Conservation (phyloP, 176 grass and related monocot genomes). For the Alopecurus myosuroides region DNA sequence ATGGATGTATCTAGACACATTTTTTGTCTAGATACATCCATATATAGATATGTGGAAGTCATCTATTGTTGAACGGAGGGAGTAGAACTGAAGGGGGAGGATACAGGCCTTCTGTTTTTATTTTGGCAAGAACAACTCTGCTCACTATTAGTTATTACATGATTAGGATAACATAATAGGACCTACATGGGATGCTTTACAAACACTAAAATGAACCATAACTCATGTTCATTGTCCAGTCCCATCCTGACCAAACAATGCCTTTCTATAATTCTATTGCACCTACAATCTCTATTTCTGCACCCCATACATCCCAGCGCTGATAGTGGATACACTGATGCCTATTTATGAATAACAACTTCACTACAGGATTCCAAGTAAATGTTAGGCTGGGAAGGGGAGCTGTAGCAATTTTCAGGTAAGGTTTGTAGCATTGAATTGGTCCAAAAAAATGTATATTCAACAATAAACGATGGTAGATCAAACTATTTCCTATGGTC, state of each 20-base stretch:
- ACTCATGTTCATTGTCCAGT: neutral
- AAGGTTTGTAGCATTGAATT: neutral
- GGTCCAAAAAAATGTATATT: neutral
- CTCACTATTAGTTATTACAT: neutral
- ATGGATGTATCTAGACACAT: too few relatives aligned
- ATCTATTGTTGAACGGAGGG: too few relatives aligned
- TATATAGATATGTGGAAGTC: too few relatives aligned
- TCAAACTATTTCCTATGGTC: neutral
- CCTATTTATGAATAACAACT: neutral
- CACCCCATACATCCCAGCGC: neutral
- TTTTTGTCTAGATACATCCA: too few relatives aligned
- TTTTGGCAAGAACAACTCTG: neutral
- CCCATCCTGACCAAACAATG: neutral
- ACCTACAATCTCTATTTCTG: neutral
- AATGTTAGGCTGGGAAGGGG: neutral
- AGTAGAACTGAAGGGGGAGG: neutral
- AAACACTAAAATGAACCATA: neutral
- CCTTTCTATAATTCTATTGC: neutral
- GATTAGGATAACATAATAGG: neutral
- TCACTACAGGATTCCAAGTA: neutral
- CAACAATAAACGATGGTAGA: neutral
- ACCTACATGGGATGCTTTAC: neutral
- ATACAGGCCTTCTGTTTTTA: neutral
- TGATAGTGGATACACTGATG: neutral
- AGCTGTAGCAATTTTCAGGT: neutral